A percentile compares a stretch with the other conserved stretches of the same genome.
Conservation (phyloP, 495 filamentous ascomycete species). For the Letharia columbiana region DNA sequence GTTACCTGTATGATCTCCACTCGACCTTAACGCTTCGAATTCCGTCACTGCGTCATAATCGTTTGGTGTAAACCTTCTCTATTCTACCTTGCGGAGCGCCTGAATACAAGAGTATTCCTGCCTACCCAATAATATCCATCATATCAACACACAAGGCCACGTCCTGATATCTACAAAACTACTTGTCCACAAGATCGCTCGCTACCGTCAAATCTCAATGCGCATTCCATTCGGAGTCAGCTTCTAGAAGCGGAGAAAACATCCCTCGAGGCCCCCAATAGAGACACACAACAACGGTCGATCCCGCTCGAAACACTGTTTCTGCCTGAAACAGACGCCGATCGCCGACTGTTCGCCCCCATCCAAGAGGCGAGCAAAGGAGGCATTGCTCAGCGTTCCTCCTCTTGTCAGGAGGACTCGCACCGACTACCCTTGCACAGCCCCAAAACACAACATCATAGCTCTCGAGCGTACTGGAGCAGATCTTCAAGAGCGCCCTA, state of each 20-base stretch:
- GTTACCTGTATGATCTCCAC: background rate
- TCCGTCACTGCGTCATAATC: conserved; percentile 4
- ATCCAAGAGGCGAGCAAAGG: conserved; percentile 15
- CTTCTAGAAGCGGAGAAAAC: background rate
- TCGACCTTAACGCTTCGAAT: background rate
- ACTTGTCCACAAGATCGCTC: background rate
- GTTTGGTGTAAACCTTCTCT: background rate
- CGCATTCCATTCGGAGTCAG: background rate
- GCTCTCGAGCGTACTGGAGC: conserved; percentile 8
- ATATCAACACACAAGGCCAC: conserved; percentile 10
- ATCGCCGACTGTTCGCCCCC: conserved; percentile 7
- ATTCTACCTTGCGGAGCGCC: background rate
- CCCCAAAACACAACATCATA: conserved; percentile 10
- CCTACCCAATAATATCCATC: background rate
- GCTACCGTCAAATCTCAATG: background rate
- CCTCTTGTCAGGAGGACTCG: conserved; percentile 8
- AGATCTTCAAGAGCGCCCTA: conserved; percentile 16
- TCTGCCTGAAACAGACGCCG: conserved; percentile 23
- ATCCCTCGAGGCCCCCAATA: background rate
- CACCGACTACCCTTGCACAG: conserved; percentile 17
- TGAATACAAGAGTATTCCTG: background rate
- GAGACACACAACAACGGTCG: background rate
- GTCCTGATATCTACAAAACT: background rate
- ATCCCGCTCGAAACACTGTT: conserved; percentile 16
- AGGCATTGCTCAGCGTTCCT: conserved; percentile 22